These are phyloP conservation scores for Coemansia brasiliensis DNA, from an alignment of 192 early-diverging fungal genomes.

Conservation along the genomic window DNA sequence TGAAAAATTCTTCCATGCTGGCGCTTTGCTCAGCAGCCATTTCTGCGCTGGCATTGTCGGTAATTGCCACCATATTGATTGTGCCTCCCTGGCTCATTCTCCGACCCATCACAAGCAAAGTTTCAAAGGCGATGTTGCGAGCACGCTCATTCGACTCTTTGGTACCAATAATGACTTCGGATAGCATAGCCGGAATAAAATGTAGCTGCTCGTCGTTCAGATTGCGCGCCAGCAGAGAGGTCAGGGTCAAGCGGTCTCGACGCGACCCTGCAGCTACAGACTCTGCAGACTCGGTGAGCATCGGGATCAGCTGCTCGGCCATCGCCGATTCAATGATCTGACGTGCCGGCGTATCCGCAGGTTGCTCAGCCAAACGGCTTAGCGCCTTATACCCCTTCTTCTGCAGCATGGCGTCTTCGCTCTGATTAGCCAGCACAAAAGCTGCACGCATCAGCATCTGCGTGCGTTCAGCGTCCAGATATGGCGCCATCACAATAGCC, in stretches of 20 bases:
- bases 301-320: slow-evolving; percentile 66
- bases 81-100: slow-evolving; percentile 80
- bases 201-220: slow-evolving; percentile 69
- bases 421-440: slow-evolving; percentile 51
- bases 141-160: slow-evolving; percentile 94
- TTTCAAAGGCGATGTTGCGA: slow-evolving; percentile 77
- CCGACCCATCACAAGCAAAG: slow-evolving; percentile 83
- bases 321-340: slow-evolving; percentile 47
- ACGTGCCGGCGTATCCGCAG: slow-evolving; percentile 27
- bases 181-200: slow-evolving; percentile 83
- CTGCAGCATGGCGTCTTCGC: slow-evolving; percentile 75
- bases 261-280: slow-evolving; percentile 71
- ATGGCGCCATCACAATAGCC: slow-evolving; percentile 68
- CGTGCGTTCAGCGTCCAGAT: slow-evolving; percentile 69
- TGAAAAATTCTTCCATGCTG: slow-evolving; percentile 78
- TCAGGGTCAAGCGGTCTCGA: slow-evolving; percentile 72
- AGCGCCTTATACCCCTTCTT: slow-evolving; percentile 96
- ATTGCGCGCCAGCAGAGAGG: slow-evolving; percentile 64
- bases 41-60: slow-evolving; percentile 17
- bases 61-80: slow-evolving; percentile 39
- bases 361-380: slow-evolving; percentile 43
- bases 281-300: slow-evolving; percentile 73
- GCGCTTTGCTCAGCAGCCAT: slow-evolving; percentile 50
- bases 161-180: slow-evolving; percentile 88
- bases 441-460: slow-evolving; percentile 59